A percentile compares a stretch with the other conserved stretches of the same genome.
These are phyloP conservation scores for Pelargonium citronellum DNA, from an alignment of 441 rosid genomes.

Conservation along the genomic window DNA sequence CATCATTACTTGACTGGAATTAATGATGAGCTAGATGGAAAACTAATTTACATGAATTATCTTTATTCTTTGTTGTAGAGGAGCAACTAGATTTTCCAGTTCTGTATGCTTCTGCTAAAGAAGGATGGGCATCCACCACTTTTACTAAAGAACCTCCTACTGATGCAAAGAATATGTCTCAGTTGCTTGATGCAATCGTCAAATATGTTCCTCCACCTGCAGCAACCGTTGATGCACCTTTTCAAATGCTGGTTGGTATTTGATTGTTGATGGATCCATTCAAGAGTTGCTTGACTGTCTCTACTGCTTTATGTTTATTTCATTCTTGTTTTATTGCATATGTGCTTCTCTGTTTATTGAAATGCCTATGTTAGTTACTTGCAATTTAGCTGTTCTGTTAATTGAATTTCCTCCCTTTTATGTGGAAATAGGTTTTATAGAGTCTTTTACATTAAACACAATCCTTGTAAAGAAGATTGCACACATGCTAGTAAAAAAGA, in stretches of 20 bases:
- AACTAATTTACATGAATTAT: constrained; percentile 15
- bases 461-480: background rate
- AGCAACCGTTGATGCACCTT: constrained; percentile 71
- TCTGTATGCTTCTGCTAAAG: constrained; percentile 97
- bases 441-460: background rate
- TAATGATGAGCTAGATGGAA: constrained; percentile 11
- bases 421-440: background rate
- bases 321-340: background rate
- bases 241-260: constrained; percentile 79
- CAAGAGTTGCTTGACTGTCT: background rate
- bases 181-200: constrained; percentile 76
- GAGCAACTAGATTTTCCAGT: constrained; percentile 96
- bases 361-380: background rate
- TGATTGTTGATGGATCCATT: constrained; percentile 9
- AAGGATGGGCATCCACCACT: constrained; percentile 92
- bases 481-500: no score
- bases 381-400: background rate
- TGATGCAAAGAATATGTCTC: constrained; percentile 69
- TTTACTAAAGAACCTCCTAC: constrained; percentile 78
- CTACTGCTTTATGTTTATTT: background rate
- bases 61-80: constrained; percentile 41
- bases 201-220: constrained; percentile 75
- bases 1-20: constrained; percentile 11
- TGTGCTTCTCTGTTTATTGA: background rate
- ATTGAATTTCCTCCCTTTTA: background rate